Conservation (phyloP, 2,329 filamentous ascomycete genomes). For the Epichloe amarillans region DNA sequence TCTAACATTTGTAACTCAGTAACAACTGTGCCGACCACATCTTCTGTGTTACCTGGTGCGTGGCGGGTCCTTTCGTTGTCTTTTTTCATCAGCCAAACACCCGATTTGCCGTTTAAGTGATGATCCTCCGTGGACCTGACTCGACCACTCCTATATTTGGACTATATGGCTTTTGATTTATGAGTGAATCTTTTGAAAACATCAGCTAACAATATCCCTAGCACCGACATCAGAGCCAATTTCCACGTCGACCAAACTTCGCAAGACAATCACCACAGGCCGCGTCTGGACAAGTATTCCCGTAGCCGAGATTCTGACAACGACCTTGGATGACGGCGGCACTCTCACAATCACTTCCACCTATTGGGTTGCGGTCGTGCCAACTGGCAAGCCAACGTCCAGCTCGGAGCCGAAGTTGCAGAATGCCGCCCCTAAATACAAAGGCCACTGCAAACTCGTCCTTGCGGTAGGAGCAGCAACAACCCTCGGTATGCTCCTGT, state of each 20-base stretch:
- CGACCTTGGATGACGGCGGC: conserved; percentile 30
- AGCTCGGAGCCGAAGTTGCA: conserved; percentile 23
- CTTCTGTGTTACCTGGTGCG: conserved; percentile 4
- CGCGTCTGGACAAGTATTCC: conserved; percentile 21
- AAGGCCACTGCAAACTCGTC: conserved; percentile 8
- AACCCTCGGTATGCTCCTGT: conserved; percentile 10
- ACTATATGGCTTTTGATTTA: background rate
- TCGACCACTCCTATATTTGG: background rate
- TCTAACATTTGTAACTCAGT: conserved; percentile 2
- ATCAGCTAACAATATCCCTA: conserved; percentile 9
- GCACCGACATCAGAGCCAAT: background rate
- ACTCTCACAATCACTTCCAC: conserved; percentile 35
- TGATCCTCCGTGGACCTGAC: background rate
- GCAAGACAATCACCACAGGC: conserved; percentile 21
- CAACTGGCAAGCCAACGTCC: conserved; percentile 18
- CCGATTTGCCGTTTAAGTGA: background rate
- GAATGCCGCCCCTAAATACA: conserved; percentile 18
- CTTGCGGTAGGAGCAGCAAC: conserved; percentile 16
- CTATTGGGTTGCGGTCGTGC: conserved; percentile 32
- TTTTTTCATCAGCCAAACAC: background rate
- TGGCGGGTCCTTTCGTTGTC: background rate
- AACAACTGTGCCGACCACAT: background rate
- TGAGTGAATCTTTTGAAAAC: background rate
- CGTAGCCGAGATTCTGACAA: conserved; percentile 29
- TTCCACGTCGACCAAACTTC: conserved; percentile 10